phyloP scores from a whole-genome alignment of 257 asterid genomes.

The Jacaranda mimosifolia region DNA sequence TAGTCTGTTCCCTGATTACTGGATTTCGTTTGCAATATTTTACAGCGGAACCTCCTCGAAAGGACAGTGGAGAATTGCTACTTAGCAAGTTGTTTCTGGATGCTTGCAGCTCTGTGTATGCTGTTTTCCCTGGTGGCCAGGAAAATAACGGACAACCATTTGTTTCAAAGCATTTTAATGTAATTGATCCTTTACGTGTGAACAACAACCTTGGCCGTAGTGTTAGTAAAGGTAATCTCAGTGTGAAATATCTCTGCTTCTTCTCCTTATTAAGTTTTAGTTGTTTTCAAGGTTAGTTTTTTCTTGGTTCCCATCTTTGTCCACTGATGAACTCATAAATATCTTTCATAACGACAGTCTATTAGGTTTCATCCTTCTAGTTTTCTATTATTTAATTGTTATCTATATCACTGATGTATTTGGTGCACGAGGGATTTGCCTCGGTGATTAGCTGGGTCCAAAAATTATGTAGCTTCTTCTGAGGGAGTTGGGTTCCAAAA shows the following conservation, averaged over 20 bases:
- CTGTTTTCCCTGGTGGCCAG: conserved; percentile 89
- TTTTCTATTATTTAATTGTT: conserved; percentile 3
- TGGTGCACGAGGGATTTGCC: conserved; percentile 20
- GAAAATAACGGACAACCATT: conserved; percentile 90
- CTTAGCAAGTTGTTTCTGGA: conserved; percentile 94
- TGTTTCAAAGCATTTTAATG: conserved; percentile 91
- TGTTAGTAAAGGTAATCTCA: conserved; percentile 90
- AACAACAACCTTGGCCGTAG: conserved; percentile 99
- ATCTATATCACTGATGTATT: conserved; percentile 14
- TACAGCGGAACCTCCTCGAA: conserved; percentile 91
- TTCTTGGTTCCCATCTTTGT: conserved; percentile 2
- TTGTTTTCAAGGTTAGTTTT: neutral
- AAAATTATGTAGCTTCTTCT: conserved; percentile 1
- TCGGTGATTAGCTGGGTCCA: conserved; percentile 14
- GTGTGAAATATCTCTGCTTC: conserved; percentile 16
- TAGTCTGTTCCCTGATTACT: conserved; percentile 24
- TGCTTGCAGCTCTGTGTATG: conserved; percentile 88
- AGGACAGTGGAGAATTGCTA: conserved; percentile 85
- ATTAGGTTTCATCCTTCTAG: conserved; percentile 9
- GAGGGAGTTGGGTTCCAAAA: neutral
- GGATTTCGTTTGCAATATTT: conserved; percentile 33
- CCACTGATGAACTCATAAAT: neutral
- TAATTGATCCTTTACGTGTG: conserved; percentile 95
- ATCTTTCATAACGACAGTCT: neutral
- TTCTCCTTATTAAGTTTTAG: conserved; percentile 5